A percentile compares a stretch with the other conserved stretches of the same genome.
Evolutionary conservation across 1,284 basidiomycete genomes (phyloP).

Genomic region (Ganoderma meredithae): DNA sequence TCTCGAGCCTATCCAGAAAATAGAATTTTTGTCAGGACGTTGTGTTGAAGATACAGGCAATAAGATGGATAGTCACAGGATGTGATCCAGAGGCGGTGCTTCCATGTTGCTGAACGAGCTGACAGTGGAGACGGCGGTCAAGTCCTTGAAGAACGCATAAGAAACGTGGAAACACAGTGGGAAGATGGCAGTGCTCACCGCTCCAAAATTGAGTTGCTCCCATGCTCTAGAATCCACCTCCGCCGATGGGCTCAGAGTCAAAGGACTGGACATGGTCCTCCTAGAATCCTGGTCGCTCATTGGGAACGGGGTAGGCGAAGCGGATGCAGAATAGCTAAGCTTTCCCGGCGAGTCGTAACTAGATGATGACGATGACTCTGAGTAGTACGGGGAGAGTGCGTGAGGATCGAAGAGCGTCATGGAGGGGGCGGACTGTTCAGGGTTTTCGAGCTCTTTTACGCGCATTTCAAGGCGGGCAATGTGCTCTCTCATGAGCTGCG

Average conservation of each 20-base stretch:
- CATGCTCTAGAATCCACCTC: constrained; percentile 36
- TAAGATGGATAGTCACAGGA: constrained; percentile 57
- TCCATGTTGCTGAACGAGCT: constrained; percentile 42
- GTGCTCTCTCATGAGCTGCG: constrained; percentile 54
- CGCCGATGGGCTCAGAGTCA: constrained; percentile 24
- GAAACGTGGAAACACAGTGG: background rate
- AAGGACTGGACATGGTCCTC: constrained; percentile 26
- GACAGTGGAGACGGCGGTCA: constrained; percentile 54
- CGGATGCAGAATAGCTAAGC: constrained; percentile 62
- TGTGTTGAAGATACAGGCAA: constrained; percentile 11
- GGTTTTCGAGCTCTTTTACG: constrained; percentile 52
- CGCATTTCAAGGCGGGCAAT: constrained; percentile 49
- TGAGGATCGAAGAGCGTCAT: constrained; percentile 49
- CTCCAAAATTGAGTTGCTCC: constrained; percentile 35
- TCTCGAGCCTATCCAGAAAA: constrained; percentile 59
- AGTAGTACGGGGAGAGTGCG: constrained; percentile 45
- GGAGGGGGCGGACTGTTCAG: constrained; percentile 44
- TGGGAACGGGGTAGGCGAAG: constrained; percentile 63
- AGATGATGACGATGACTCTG: constrained; percentile 70
- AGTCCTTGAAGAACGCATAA: constrained; percentile 38
- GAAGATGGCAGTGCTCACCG: constrained; percentile 30
- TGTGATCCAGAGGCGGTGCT: constrained; percentile 66
- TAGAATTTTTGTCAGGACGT: constrained; percentile 3
- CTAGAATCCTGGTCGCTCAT: constrained; percentile 32
- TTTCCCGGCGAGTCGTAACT: constrained; percentile 64